These are phyloP conservation scores for Arabis hirsuta DNA, from an alignment of 345 rosid genomes.

Conservation along the genomic window DNA sequence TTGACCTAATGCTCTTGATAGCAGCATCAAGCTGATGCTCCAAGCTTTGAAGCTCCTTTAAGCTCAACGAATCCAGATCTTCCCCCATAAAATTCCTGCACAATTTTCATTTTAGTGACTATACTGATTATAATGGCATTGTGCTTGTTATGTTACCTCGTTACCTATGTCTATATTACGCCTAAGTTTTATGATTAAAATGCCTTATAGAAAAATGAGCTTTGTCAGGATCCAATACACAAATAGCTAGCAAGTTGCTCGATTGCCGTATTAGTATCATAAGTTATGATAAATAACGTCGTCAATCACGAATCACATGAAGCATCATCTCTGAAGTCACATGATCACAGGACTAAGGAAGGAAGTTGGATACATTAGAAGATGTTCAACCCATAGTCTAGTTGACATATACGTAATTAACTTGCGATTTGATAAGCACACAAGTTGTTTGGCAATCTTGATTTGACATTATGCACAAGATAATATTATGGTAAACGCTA, in stretches of 20 bases:
- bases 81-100: conserved; percentile 92
- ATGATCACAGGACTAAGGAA: neutral
- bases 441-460: neutral
- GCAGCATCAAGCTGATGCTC: conserved; percentile 82
- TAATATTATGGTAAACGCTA: neutral
- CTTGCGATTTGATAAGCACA: neutral
- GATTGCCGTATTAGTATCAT: neutral
- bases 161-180: neutral
- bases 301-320: conserved; percentile 1
- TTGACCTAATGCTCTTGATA: conserved; percentile 71
- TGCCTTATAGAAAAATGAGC: neutral
- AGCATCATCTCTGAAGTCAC: neutral
- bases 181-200: conserved; percentile 9
- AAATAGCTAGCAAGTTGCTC: neutral
- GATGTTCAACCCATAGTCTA: conserved; percentile 10
- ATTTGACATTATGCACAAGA: conserved; percentile 5
- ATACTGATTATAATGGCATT: neutral
- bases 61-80: conserved; percentile 68
- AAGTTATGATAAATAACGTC: conserved; percentile 4
- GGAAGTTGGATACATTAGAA: neutral
- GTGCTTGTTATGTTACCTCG: conserved; percentile 7
- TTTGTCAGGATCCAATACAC: neutral
- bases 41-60: conserved; percentile 78
- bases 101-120: neutral
- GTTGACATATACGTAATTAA: conserved; percentile 1